Base-by-base conservation (phyloP, 495 filamentous ascomycete species). In the Thermochaetoides thermophila region DNA sequence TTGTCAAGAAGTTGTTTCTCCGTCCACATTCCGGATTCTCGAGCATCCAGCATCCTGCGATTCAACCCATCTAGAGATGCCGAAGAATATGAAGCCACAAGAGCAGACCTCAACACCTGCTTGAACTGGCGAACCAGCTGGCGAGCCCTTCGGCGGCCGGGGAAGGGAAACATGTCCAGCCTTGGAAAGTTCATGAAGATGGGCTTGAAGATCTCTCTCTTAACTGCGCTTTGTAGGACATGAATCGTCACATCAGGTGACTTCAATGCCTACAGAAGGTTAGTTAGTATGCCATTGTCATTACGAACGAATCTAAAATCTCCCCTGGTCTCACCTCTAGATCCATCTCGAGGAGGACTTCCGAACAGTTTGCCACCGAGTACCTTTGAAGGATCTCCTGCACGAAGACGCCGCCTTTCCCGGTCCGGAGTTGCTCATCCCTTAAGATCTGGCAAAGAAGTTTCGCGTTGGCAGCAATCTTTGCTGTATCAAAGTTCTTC, bases 141-240 rank as follows among this genome's bases (percentile, higher is more conserved):
- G 2, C 44, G 35, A 0, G 44, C 45, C 7, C 13, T 18, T 10
- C 26, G 16, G 9, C 55, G 48, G 29, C 40, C 46, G 6, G 43
- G 43, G 4, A 56, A 34, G 1, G 44, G 44, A 13, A 55, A 31
- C 9, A 35, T 18, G 34, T 61, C 53, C 10, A 61, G 34, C 7
- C 49, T 14, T 0, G 57, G 57, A 22, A 59, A 59, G 35, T 53
- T 57, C 21, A 61, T 38, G 31, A 50, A 59, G 22, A 59, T 27
- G 0, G 57, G 56, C 22, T 61, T 45, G 44, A 61, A 61, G 28
- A 61, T 57, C 19, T 44, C 42, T 3, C 36, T 40, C 31, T 55
- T 57, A 17, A 57, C 43, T n/a, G 36, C 39, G 5, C 27, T 36
- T 17, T 57, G 54, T 1, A 57, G 40, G 1, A 29, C 13, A 22